Percentiles rank a stretch among this genome's conserved stretches.
These are phyloP conservation scores for Lepidium sativum DNA, from an alignment of 345 rosid species.

Conservation along the genomic window DNA sequence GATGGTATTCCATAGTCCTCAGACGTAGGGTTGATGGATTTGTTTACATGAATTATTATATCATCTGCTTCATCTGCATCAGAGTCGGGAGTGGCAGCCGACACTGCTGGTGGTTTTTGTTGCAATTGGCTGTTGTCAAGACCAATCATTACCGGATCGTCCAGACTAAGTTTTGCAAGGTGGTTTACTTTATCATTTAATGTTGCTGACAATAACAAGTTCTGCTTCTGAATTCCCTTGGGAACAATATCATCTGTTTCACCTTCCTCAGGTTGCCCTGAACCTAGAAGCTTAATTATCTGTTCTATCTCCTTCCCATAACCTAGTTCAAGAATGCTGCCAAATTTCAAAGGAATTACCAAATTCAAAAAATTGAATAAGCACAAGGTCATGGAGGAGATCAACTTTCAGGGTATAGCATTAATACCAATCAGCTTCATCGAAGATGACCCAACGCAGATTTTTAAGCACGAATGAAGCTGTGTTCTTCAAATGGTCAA, in stretches of 20 bases:
- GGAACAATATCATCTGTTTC: constrained; percentile 26
- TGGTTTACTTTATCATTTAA: constrained; percentile 91
- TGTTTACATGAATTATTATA: constrained; percentile 34
- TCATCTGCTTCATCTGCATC: constrained; percentile 40
- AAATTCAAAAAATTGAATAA: neutral
- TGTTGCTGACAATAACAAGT: constrained; percentile 84
- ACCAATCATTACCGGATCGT: constrained; percentile 77
- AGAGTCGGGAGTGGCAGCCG: constrained; percentile 30
- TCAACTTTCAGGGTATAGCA: neutral
- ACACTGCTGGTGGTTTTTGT: constrained; percentile 18
- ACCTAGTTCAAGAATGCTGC: constrained; percentile 91
- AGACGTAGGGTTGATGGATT: constrained; percentile 30
- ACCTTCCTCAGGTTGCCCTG: constrained; percentile 39
- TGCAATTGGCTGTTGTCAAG: constrained; percentile 50
- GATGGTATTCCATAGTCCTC: constrained; percentile 76
- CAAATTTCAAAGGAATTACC: constrained; percentile 8
- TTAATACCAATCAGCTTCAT: constrained; percentile 91
- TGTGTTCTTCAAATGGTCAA: constrained; percentile 89
- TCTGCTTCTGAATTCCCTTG: constrained; percentile 52
- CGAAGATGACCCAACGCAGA: constrained; percentile 87
- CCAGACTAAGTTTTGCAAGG: constrained; percentile 86
- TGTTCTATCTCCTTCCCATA: constrained; percentile 91
- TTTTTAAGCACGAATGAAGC: constrained; percentile 57
- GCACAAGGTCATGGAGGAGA: neutral
- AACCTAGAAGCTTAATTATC: constrained; percentile 65